Conservation (phyloP, 2,329 filamentous ascomycete genomes). For the Coniochaeta hoffmannii region DNA sequence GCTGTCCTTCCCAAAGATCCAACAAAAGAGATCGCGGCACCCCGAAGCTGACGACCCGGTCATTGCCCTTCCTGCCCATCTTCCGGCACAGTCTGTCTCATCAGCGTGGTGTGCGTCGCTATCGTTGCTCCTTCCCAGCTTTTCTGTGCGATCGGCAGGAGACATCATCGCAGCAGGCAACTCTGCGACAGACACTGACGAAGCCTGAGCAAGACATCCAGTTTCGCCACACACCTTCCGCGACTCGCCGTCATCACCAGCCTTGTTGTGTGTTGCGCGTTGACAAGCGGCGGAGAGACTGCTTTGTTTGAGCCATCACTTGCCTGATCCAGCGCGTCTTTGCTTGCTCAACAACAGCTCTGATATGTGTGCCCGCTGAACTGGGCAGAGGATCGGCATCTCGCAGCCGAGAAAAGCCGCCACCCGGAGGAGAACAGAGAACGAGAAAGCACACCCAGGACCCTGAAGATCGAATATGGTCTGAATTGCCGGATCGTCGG, state of each 20-base stretch:
- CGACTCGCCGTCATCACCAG: not conserved
- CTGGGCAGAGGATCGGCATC: not conserved
- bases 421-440: not conserved
- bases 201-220: not conserved
- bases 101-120: not conserved
- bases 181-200: not conserved
- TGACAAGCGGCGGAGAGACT: not conserved
- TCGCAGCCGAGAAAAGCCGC: not conserved
- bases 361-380: conserved; percentile 2
- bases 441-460: not conserved
- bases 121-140: not conserved
- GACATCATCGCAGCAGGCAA: not conserved
- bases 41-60: not conserved
- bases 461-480: conserved; percentile 2
- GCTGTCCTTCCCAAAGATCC: not conserved
- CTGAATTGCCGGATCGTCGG: not conserved
- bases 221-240: not conserved
- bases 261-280: not conserved
- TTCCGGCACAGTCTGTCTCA: not conserved
- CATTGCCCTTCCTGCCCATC: not conserved
- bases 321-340: not conserved
- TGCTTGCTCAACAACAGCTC: not conserved
- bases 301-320: not conserved
- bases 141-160: not conserved
- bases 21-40: not conserved